Base-by-base conservation (phyloP, 2,329 filamentous ascomycete genomes). In the Penicillium frequentans region DNA sequence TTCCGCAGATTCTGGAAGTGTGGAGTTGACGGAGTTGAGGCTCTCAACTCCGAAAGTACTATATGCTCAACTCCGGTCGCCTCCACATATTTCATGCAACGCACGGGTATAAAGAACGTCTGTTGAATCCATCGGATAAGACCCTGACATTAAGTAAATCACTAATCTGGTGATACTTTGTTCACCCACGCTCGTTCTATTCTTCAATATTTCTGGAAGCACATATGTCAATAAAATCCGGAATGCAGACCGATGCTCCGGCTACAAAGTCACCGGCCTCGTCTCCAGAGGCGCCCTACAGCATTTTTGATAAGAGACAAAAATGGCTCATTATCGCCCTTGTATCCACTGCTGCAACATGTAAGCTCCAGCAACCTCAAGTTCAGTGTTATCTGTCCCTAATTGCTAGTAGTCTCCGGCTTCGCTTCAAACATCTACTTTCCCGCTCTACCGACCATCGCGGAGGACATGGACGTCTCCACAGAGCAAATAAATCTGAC, bases 261-360 rank as follows among this genome's bases (percentile, higher is more conserved):
- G 33, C 33, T 16, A 37, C 16, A 9, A n/a, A n/a, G 16, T 37
- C 33, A 37, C 8, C 35, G n/a, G n/a, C 35, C 8, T 19, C 35
- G 35, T 7, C 26, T 21, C 37, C 56, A 10, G 62, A 68, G 26
- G 53, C 59, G 43, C 80, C 79, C 0, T 80, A 79, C 60, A 83
- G 74, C 61, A 81, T 84, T 24, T 84, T 83, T 26, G 80, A 82
- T 61, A 74, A 69, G 33, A 68, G 74, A 5, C 81, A 84, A 64
- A 82, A 80, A 57, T 70, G 73, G 3, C 21, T 83, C 0, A 80
- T 84, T 26, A 71, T 83, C 0, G 56, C 75, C 3, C 67, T 82
- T 7, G 77, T 79, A 7, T 81, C 82, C 0, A 75, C 75, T 9
- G 81, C 81, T 1, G 81, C 81, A 24, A 83, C 81, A 1, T 83